A percentile compares a stretch with the other conserved stretches of the same genome.
phyloP scores from a whole-genome alignment of 164 flowering plant species.

The Magnolia sinica region DNA sequence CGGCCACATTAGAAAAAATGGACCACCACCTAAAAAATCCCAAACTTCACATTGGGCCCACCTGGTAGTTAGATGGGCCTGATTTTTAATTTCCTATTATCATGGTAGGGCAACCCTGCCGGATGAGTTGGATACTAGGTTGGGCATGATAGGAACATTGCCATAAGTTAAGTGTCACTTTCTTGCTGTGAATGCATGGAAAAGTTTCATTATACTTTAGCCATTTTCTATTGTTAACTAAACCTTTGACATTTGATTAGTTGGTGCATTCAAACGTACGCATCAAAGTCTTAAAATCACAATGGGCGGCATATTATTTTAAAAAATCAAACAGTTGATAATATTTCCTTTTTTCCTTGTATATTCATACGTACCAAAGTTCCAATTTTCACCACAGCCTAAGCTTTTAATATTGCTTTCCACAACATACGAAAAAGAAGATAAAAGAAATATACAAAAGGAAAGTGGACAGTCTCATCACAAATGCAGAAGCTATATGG shows the following conservation, averaged over 20 bases:
- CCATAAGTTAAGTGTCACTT: too few species aligned
- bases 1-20: too few species aligned
- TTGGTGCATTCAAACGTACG: background rate
- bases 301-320: background rate
- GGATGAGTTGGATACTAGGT: too few species aligned
- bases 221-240: background rate
- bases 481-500: conserved; percentile 11
- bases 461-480: conserved; percentile 23
- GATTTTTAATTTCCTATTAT: too few species aligned
- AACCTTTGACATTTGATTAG: background rate
- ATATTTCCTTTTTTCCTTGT: background rate
- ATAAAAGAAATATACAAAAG: conserved; percentile 10
- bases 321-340: background rate
- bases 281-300: background rate
- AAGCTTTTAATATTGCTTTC: conserved; percentile 4
- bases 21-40: too few species aligned
- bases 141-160: too few species aligned
- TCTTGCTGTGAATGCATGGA: too few species aligned
- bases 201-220: background rate
- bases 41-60: too few species aligned
- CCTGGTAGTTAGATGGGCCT: too few species aligned
- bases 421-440: background rate
- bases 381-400: background rate
- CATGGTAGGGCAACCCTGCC: too few species aligned
- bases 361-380: background rate